Evolutionary conservation across 352 stramenopile species (phyloP), one percentile per base, ranked within the genome.

Genomic region (Pythium folliculosum): DNA sequence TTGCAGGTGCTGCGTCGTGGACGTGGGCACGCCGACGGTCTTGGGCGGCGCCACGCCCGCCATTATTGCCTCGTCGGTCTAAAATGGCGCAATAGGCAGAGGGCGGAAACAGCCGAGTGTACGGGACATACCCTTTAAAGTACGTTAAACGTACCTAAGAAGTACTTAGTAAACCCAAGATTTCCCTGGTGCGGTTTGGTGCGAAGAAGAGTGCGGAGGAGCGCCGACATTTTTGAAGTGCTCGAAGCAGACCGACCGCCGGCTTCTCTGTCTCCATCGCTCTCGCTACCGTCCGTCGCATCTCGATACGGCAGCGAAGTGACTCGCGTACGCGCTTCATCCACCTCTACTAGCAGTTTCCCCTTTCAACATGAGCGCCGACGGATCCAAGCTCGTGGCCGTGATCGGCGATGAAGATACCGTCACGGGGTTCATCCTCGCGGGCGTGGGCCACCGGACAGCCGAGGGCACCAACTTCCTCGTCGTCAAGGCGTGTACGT

Each of bases 361-460:
- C 19, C 32, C 10, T 44, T 16, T 30, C 63, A 65, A 1, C 7
- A 93, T 91, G 81, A 91, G 80, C 60, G 84, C 60, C 2, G 60
- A 95, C 60, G 70, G 75, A 63, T 93, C 87, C 50, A 96, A 96
- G 81, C 73, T 96, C 10, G 84, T 96, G 52, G 88, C 75, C 22
- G 88, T 96, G 60, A 96, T 96, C 57, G 89, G 89, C 58, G 89
- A 96, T 72, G 89, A 99, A 89, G 97, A 99, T 76, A 99, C 97
- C 10, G 96, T 99, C 57, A 99, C 96, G 61, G 97, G 97, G 40
- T 99, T 99, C 80, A 93, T 99, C 59, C 90, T 99, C 32, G 96
- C 97, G 37, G 97, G 97, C 58, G 78, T 99, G 30, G 97, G 97
- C 51, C 96, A 99, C 73, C 88, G 96, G 65, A 99, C 94, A 40